phyloP scores from a whole-genome alignment of 371 early-diverging fungal species.

The Dentiscutata heterogama region DNA sequence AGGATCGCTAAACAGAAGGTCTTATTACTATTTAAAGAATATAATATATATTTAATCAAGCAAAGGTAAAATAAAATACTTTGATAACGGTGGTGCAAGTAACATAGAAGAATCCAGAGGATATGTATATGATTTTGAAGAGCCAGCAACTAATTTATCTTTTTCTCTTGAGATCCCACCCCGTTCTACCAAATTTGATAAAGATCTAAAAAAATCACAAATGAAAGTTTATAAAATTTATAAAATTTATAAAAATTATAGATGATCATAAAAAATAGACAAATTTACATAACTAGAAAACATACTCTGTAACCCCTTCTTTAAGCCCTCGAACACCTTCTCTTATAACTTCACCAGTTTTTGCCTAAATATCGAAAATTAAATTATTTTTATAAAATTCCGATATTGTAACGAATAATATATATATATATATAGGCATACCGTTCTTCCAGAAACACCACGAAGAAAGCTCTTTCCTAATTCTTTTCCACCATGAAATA shows the following conservation, averaged over 20 bases:
- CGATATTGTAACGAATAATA: background rate
- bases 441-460: slow-evolving; percentile 39
- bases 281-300: background rate
- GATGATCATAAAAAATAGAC: background rate
- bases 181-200: slow-evolving; percentile 30
- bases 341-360: slow-evolving; percentile 41
- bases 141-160: background rate
- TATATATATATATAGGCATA: background rate
- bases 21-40: background rate
- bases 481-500: slow-evolving; percentile 36
- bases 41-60: background rate
- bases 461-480: slow-evolving; percentile 44
- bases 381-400: no score
- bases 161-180: slow-evolving; percentile 12
- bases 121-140: slow-evolving; percentile 16
- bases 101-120: background rate
- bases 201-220: slow-evolving; percentile 15
- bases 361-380: slow-evolving; percentile 11
- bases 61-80: background rate
- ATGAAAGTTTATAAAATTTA: background rate
- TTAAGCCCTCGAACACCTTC: slow-evolving; percentile 25
- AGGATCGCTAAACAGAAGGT: background rate
- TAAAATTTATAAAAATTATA: no score
- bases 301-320: slow-evolving; percentile 40
- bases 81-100: background rate